phyloP scores from a whole-genome alignment of 2,329 filamentous ascomycete genomes.

The Aspergillus versicolor region DNA sequence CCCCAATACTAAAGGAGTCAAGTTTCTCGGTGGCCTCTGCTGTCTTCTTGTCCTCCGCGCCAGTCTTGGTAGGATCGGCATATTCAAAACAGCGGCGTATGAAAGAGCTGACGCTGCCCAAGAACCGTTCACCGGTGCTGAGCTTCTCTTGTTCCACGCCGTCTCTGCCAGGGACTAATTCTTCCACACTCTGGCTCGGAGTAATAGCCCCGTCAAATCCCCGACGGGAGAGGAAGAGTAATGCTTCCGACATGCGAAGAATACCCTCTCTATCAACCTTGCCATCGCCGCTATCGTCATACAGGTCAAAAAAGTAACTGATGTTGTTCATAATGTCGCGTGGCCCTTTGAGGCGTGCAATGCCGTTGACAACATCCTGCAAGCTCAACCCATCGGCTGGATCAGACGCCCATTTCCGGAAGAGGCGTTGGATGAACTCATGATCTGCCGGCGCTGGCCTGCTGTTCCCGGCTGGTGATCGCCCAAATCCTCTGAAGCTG shows the following conservation, averaged over 20 bases:
- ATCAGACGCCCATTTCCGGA: conserved; percentile 82
- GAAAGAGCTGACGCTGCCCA: conserved; percentile 92
- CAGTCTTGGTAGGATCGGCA: conserved; percentile 73
- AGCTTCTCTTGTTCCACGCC: conserved; percentile 44
- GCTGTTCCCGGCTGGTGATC: conserved; percentile 55
- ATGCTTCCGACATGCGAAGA: conserved; percentile 85
- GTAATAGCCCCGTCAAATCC: conserved; percentile 75
- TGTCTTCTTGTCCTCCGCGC: conserved; percentile 30
- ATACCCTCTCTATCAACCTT: conserved; percentile 95
- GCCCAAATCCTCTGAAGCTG: conserved; percentile 54
- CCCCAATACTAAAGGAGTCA: conserved; percentile 71
- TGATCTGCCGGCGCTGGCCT: conserved; percentile 78
- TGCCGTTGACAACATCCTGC: conserved; percentile 86
- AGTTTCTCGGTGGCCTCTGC: conserved; percentile 40
- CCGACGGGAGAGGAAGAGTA: conserved; percentile 86
- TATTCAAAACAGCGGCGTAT: conserved; percentile 97
- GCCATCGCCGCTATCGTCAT: conserved; percentile 89
- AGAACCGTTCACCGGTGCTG: conserved; percentile 79
- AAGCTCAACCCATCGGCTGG: conserved; percentile 75
- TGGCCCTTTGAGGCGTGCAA: conserved; percentile 88
- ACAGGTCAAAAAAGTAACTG: conserved; percentile 95
- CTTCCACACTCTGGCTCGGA: conserved; percentile 60
- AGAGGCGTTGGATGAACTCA: conserved; percentile 87
- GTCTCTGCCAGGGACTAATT: conserved; percentile 41
- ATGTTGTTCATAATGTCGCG: conserved; percentile 98